Evolutionary conservation across 2,329 filamentous ascomycete genomes (phyloP).

Genomic region (Alternaria solani): DNA sequence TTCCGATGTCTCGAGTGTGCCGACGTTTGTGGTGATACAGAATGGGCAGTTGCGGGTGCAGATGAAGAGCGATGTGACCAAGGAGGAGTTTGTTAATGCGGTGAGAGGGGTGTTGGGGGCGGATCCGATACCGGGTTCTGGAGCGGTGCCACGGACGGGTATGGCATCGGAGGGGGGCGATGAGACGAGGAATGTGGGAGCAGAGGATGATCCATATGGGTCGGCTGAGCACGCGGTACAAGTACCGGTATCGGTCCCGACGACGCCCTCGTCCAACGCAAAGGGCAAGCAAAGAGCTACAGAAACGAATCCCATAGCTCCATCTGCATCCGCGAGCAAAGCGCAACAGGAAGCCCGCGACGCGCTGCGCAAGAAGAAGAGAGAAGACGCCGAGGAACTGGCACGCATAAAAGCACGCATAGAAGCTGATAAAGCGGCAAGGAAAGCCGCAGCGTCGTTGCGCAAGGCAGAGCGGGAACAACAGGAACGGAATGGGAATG

Average conservation of each 20-base stretch:
- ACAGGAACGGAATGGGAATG: slow-evolving; percentile 18
- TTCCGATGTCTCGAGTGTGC: slow-evolving; percentile 80
- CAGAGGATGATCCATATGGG: slow-evolving; percentile 18
- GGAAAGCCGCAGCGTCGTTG: slow-evolving; percentile 57
- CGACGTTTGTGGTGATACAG: slow-evolving; percentile 81
- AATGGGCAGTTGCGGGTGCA: slow-evolving; percentile 82
- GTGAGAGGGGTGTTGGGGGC: slow-evolving; percentile 55
- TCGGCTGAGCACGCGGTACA: slow-evolving; percentile 5
- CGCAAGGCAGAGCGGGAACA: slow-evolving; percentile 48
- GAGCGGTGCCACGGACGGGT: slow-evolving; percentile 20
- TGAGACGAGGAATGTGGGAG: not conserved
- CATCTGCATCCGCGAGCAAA: slow-evolving; percentile 46
- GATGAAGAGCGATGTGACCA: slow-evolving; percentile 69
- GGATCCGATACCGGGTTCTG: slow-evolving; percentile 36
- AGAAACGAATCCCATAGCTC: slow-evolving; percentile 46
- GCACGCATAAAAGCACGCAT: slow-evolving; percentile 77
- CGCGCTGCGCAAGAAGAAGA: slow-evolving; percentile 67
- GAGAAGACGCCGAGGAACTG: slow-evolving; percentile 72
- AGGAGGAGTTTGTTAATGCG: slow-evolving; percentile 71
- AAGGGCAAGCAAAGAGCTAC: slow-evolving; percentile 55
- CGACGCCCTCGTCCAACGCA: slow-evolving; percentile 32
- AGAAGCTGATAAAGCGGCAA: slow-evolving; percentile 76
- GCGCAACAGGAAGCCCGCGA: slow-evolving; percentile 43
- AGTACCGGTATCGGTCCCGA: too few species aligned
- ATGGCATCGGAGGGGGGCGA: slow-evolving; percentile 14